phyloP scores from a whole-genome alignment of 495 filamentous ascomycete species.

The Hypomontagnella monticulosa region DNA sequence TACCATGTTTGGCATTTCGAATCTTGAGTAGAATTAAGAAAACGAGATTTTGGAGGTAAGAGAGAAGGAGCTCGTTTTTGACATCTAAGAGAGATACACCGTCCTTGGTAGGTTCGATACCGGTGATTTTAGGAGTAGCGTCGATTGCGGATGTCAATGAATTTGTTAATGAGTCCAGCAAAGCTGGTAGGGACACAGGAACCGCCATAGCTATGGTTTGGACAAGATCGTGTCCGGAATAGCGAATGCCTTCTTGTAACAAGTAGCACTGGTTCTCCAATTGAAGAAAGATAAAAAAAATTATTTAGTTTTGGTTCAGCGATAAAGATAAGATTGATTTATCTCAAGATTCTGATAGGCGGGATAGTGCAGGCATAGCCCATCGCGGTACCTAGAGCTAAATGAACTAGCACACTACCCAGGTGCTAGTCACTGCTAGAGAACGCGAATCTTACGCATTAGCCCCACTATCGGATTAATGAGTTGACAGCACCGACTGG shows the following conservation, averaged over 20 bases:
- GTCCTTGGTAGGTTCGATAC: slow-evolving; percentile 72
- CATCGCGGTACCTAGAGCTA: too few species aligned
- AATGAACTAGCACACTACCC: too few species aligned
- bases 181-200: slow-evolving; percentile 59
- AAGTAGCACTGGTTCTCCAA: slow-evolving; percentile 6
- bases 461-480: too few species aligned
- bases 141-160: slow-evolving; percentile 69
- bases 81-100: slow-evolving; percentile 94
- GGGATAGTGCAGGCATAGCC: too few species aligned
- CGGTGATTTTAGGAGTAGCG: slow-evolving; percentile 66
- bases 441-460: too few species aligned
- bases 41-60: slow-evolving; percentile 93
- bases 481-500: too few species aligned
- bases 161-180: slow-evolving; percentile 70
- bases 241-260: background rate
- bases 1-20: slow-evolving; percentile 60
- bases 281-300: slow-evolving; percentile 16
- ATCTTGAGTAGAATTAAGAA: slow-evolving; percentile 88
- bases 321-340: slow-evolving; percentile 34
- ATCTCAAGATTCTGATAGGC: background rate
- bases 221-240: too few species aligned
- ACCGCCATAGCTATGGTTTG: slow-evolving; percentile 54
- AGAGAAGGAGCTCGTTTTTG: slow-evolving; percentile 94
- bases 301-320: slow-evolving; percentile 4
- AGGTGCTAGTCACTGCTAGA: too few species aligned